Conservation (phyloP, 306 rosid genomes). For the Albizia julibrissin region DNA sequence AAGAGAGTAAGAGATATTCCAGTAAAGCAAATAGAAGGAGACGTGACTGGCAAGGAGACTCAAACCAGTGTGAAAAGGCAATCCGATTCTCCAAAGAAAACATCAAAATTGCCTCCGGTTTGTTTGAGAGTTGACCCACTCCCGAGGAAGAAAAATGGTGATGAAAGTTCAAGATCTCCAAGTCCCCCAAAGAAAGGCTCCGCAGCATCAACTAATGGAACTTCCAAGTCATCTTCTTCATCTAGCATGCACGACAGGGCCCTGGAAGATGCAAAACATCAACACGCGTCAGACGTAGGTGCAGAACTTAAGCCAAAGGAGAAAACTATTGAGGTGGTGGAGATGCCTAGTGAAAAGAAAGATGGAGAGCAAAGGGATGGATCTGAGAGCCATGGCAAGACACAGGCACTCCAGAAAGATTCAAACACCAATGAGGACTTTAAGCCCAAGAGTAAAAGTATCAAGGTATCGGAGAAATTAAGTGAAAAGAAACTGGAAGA, state of each 20-base stretch:
- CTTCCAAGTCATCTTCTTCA: slow-evolving; percentile 8
- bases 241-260: slow-evolving; percentile 17
- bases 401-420: background rate
- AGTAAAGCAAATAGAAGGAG: slow-evolving; percentile 35
- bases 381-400: slow-evolving; percentile 15
- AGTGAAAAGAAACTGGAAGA: slow-evolving; percentile 22
- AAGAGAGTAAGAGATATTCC: slow-evolving; percentile 27
- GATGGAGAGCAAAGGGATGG: background rate
- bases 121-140: slow-evolving; percentile 84
- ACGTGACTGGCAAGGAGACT: slow-evolving; percentile 16
- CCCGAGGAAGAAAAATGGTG: slow-evolving; percentile 55
- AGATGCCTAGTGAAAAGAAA: slow-evolving; percentile 27
- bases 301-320: slow-evolving; percentile 6
- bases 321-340: slow-evolving; percentile 29
- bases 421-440: slow-evolving; percentile 22
- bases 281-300: background rate
- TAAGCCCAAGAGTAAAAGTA: slow-evolving; percentile 30
- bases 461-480: slow-evolving; percentile 30
- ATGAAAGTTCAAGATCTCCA: slow-evolving; percentile 50
- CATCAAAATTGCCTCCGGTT: slow-evolving; percentile 69
- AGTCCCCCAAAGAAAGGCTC: slow-evolving; percentile 45
- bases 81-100: slow-evolving; percentile 45
- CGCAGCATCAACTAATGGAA: slow-evolving; percentile 4
- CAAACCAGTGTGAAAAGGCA: slow-evolving; percentile 5
- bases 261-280: background rate